Evolutionary conservation across 345 rosid species (phyloP), one percentile per base, ranked within the genome.

Genomic region (Salix suchowensis): DNA sequence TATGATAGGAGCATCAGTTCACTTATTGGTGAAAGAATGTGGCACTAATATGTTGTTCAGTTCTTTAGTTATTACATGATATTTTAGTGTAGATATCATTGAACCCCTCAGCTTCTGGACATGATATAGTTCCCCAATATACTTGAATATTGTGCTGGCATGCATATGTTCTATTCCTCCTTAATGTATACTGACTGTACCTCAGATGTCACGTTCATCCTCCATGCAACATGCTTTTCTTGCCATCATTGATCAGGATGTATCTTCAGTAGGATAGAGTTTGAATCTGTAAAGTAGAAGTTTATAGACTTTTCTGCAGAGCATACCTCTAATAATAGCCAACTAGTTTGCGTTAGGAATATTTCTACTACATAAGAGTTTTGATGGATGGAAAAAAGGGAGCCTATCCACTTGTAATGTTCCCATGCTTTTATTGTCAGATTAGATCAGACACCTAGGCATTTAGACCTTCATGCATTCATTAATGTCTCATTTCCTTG

Each of bases 1-100:
- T 74, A 74, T 75, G 48, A 75, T 67, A 67, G 6, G 66, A 46
- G 34, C 18, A 54, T 48, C 58, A 36, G 18, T 69, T 68, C 23
- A 36, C 26, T 52, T 50, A 37, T 36, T 34, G 71, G 52, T 24
- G 16, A 62, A 40, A 24, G 65, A 73, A 40, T 23, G 16, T 16
- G 66, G 21, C 13, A 32, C n/a, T 40, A 24, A 28, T 44, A 44
- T 60, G 58, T 24, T 58, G 28, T 24, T 24, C 50, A 23, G 10
- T 70, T 46, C 24, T 70, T 16, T 46, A 30, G 42, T 32, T 50
- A 39, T 40, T 39, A 40, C 16, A 40, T 11, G 30, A 50, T 64
- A 32, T 71, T 52, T 7, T 37, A 16, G 7, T 2, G 60, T 30
- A 54, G 24, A 11, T 71, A 23, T 42, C 13, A 34, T 50, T 52